These are phyloP conservation scores for Neofusicoccum sp. DNA, from an alignment of 2,329 filamentous ascomycete species.

Conservation along the genomic window DNA sequence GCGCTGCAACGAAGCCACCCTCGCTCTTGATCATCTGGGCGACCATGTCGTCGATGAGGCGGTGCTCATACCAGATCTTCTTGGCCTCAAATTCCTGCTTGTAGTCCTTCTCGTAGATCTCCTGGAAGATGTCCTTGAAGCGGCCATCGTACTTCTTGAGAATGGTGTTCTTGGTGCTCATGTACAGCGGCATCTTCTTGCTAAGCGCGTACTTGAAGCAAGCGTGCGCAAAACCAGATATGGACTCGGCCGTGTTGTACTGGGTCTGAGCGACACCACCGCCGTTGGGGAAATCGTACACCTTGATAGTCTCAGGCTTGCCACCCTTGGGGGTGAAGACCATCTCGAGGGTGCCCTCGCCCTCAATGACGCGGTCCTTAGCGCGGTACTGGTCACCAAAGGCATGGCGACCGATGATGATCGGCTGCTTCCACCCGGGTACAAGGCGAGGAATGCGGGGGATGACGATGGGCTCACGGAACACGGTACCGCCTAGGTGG, in stretches of 20 bases:
- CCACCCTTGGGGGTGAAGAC: constrained; percentile 85
- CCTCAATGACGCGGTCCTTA: constrained; percentile 81
- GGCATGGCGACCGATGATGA: constrained; percentile 97
- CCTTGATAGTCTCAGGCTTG: constrained; percentile 80
- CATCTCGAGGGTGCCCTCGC: constrained; percentile 87
- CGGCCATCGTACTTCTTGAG: constrained; percentile 97
- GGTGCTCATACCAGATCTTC: constrained; percentile 98
- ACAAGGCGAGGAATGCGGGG: constrained; percentile 88
- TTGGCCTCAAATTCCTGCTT: constrained; percentile 85
- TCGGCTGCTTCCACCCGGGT: constrained; percentile 97
- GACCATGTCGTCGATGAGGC: constrained; percentile 99
- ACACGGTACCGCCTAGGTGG: constrained; percentile 85
- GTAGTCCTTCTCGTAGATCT: constrained; percentile 87
- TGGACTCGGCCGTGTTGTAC: constrained; percentile 98
- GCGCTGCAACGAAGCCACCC: constrained; percentile 93
- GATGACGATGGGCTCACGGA: constrained; percentile 98
- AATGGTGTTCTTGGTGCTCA: constrained; percentile 99
- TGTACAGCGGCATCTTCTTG: constrained; percentile 91
- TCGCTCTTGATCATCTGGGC: constrained; percentile 99
- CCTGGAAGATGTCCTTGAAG: constrained; percentile 99
- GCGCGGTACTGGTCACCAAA: constrained; percentile 99
- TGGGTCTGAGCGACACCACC: constrained; percentile 91
- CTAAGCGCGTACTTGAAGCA: constrained; percentile 92
- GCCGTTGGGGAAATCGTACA: constrained; percentile 82
- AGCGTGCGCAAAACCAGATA: constrained; percentile 90